These are phyloP conservation scores for Scheffersomyces lignicola DNA, from an alignment of 1,139 yeast species.

Conservation along the genomic window DNA sequence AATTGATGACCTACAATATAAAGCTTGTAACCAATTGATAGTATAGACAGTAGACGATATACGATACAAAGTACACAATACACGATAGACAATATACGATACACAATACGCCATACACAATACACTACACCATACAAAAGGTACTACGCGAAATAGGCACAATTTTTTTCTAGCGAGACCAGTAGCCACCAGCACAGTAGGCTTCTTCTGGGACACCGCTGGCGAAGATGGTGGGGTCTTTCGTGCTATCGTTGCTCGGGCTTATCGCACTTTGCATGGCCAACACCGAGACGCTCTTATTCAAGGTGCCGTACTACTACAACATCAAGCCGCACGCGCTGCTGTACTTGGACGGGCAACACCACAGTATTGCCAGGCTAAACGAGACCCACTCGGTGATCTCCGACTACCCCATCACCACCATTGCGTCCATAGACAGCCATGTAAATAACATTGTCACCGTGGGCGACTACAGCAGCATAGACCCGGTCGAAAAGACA, in stretches of 20 bases:
- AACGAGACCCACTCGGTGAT: conserved; percentile 29
- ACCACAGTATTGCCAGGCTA: conserved; percentile 10
- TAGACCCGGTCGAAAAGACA: conserved; percentile 13
- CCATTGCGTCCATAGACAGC: conserved; percentile 11
- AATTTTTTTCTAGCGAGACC: too few species aligned
- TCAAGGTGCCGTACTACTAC: conserved; percentile 37
- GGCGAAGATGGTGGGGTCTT: too few species aligned
- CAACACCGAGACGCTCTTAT: conserved; percentile 39
- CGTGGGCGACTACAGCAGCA: conserved; percentile 16
- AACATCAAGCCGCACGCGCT: conserved; percentile 26
- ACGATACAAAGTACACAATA: too few species aligned
- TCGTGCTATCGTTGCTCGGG: background rate
- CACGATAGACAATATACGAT: too few species aligned
- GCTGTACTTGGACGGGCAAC: conserved; percentile 3
- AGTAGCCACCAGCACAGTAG: too few species aligned
- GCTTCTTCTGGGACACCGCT: too few species aligned
- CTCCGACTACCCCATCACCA: conserved; percentile 31
- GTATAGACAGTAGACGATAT: too few species aligned
- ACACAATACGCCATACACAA: too few species aligned
- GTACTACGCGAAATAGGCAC: too few species aligned
- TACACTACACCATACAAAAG: too few species aligned
- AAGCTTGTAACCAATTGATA: conserved; percentile 1
- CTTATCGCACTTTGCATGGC: conserved; percentile 17
- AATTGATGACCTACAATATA: conserved; percentile 1
- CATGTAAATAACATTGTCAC: conserved; percentile 7